Base-by-base conservation (phyloP, 2,329 filamentous ascomycete genomes). In the Magnaporthales sp. region DNA sequence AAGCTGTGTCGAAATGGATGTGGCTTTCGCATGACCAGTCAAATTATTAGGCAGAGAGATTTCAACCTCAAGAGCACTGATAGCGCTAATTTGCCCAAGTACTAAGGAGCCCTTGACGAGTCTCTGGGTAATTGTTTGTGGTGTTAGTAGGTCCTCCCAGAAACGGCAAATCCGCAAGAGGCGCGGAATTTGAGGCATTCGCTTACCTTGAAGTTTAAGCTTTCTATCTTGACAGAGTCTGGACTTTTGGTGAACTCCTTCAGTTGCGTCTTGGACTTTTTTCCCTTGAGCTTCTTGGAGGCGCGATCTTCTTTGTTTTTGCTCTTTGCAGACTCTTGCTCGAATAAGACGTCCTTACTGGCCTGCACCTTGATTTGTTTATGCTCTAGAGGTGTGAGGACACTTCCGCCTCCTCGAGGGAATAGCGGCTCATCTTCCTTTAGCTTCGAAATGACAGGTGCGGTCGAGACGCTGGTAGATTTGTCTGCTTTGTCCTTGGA, bases 321-420 rank as follows among this genome's bases (percentile, higher is more conserved):
- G 60, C 79, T 78, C 67, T 83, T 82, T 64, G 81, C 79, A 63
- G 86, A 86, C 71, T 89, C 85, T 72, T 96, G 89, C 78, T 98
- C 95, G 75, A 94, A 95, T 54, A 96, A 81, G 56, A 93, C 95
- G 81, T 99, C 95, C 72, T 90, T 89, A 74, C 91, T 95, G 62
- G 95, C 95, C 78, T 98, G 91, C 67, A 96, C 89, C 73, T 95
- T 90, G 69, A 99, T 98, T 78, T 98, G 92, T 80, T 97, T 97
- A 75, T 96, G 91, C 77, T 99, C 95, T 65, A 99, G 82, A 24
- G 95, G 93, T 1, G 95, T 97, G 75, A 99, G 81, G 65, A 97
- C 84, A 74, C 92, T 96, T 66, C 88, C 94, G 60, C 95, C 96
- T 67, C 95, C 95, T 83, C 95, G 88, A 71, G 95, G 94, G 73